A percentile compares a stretch with the other conserved stretches of the same genome.
Conservation (phyloP, 371 early-diverging fungal genomes). For the Mortierella sp. region DNA sequence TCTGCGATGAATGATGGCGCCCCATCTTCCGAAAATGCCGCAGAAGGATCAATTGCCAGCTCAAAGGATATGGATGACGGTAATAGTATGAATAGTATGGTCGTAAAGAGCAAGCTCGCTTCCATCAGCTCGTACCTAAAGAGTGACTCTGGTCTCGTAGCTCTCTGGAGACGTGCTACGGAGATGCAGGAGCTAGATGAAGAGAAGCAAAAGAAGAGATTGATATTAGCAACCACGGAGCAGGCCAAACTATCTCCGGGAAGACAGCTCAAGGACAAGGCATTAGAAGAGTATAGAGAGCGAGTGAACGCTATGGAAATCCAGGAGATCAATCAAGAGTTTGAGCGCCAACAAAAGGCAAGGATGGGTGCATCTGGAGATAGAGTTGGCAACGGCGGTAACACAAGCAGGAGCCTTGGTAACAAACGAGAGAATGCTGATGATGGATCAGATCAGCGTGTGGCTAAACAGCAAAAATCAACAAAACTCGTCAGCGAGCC, state of each 20-base stretch:
- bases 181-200: constrained; percentile 51
- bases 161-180: constrained; percentile 46
- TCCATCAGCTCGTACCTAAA: constrained; percentile 51
- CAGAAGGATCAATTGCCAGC: too few species aligned
- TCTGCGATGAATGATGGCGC: too few species aligned
- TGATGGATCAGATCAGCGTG: too few species aligned
- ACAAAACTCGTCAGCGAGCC: too few species aligned
- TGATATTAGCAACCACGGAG: constrained; percentile 23
- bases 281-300: constrained; percentile 31
- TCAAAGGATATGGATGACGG: background rate
- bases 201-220: constrained; percentile 35
- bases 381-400: too few species aligned
- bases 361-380: constrained; percentile 4
- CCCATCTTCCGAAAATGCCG: too few species aligned
- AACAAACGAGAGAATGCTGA: too few species aligned
- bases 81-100: constrained; percentile 7
- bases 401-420: too few species aligned
- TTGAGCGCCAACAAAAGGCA: constrained; percentile 38
- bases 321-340: constrained; percentile 49
- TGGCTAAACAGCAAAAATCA: too few species aligned
- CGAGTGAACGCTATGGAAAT: constrained; percentile 47
- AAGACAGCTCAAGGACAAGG: constrained; percentile 17
- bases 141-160: constrained; percentile 47
- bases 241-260: constrained; percentile 3
- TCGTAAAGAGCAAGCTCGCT: constrained; percentile 20